A percentile compares a stretch with the other conserved stretches of the same genome.
Evolutionary conservation across 1,284 basidiomycete genomes (phyloP).

Genomic region (Irpex sp.): DNA sequence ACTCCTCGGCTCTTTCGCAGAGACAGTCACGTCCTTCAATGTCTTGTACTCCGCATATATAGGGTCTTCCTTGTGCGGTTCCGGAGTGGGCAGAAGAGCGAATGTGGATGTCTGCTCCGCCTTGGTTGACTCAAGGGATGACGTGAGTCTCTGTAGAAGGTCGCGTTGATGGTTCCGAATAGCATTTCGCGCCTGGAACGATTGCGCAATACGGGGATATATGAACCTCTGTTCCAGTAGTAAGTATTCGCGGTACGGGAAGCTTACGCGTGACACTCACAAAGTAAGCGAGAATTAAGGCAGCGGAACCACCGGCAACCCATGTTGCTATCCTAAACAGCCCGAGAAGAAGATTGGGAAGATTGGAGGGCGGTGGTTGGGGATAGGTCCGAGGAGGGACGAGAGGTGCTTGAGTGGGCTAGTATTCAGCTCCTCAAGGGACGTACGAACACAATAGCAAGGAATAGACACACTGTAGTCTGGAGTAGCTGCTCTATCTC

Average conservation of each 20-base stretch:
- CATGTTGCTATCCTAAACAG: constrained; percentile 71
- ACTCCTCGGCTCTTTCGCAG: constrained; percentile 38
- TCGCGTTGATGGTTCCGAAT: constrained; percentile 66
- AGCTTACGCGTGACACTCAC: constrained; percentile 20
- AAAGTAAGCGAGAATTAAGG: constrained; percentile 66
- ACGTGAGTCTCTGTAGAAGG: constrained; percentile 60
- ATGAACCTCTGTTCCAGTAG: constrained; percentile 63
- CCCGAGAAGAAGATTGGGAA: constrained; percentile 72
- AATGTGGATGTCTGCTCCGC: constrained; percentile 60
- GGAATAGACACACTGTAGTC: constrained; percentile 54
- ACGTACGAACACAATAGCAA: constrained; percentile 2
- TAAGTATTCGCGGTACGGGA: background rate
- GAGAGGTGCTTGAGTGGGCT: constrained; percentile 62
- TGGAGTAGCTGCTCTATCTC: constrained; percentile 72
- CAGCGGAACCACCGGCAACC: constrained; percentile 70
- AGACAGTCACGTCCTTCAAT: constrained; percentile 53
- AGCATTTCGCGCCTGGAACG: constrained; percentile 66
- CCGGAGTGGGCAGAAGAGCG: constrained; percentile 60
- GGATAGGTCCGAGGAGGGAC: constrained; percentile 82
- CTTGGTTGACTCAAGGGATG: constrained; percentile 60
- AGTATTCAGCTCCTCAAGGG: constrained; percentile 16
- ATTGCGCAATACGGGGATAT: constrained; percentile 69
- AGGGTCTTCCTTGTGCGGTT: constrained; percentile 55
- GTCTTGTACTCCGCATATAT: constrained; percentile 53
- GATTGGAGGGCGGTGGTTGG: constrained; percentile 71